Base-by-base conservation (phyloP, 352 stramenopile species). In the Globisporangium polare region DNA sequence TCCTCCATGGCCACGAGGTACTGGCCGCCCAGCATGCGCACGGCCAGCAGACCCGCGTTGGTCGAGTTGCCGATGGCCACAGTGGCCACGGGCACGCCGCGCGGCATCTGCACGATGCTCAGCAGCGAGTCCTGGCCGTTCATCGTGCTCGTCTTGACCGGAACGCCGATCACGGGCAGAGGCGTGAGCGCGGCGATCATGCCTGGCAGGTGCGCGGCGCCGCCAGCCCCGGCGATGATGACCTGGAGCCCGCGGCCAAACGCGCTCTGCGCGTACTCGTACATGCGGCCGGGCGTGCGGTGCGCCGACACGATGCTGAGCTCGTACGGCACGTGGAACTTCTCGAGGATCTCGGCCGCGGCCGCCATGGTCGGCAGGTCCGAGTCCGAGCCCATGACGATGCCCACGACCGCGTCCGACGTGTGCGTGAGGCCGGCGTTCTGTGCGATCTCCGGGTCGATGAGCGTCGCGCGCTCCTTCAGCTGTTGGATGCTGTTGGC, bases 21-120 rank as follows among this genome's bases (percentile, higher is more conserved):
- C 47, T 78, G 60, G 29, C 75, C 88, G 33, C 87, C 96, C 9
- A 99, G 77, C 51, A 98, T 99, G 33, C 97, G 86, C 52, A 99
- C 92, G 26, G 97, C 97, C 56, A 99, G 69, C n/a, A 99, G 71
- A 27, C 96, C 97, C 0, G 97, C 97, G 78, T 99, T 99, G 47
- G 83, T 97, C 15, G 96, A 91, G 80, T 99, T 99, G 58, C 96
- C 96, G 67, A 99, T 99, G 2, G 96, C 97, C 15, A 99, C 97
- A 12, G 97, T 99, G 2, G 97, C 97, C 41, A 99, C 97, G 12
- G 97, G 97, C 35, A 99, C 88, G 53, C 97, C 97, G 35, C 94
- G 78, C 39, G 97, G 97, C 97, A 99, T 99, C 83, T 99, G 97
- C 24, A 99, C 96, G 73, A 99, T 99, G 69, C 92, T 98, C 65